A percentile compares a stretch with the other conserved stretches of the same genome.
phyloP scores from a whole-genome alignment of 1,284 basidiomycete genomes.

The Ceratobasidium sp. region DNA sequence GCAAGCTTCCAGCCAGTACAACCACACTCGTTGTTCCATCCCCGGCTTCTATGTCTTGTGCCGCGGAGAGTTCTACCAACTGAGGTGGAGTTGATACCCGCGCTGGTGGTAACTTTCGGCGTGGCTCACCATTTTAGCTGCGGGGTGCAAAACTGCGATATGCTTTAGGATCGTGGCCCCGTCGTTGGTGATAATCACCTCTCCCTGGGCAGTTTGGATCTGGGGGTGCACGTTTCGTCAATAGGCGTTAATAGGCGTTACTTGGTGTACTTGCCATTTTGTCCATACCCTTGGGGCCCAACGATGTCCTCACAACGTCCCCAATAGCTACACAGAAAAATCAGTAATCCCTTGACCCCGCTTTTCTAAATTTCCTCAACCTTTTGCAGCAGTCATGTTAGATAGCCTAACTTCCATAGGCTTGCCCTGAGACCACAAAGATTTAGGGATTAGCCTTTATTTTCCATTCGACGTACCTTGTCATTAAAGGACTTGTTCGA shows the following conservation, averaged over 20 bases:
- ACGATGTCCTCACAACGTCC: slow-evolving; percentile 94
- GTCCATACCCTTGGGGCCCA: slow-evolving; percentile 99
- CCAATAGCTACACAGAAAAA: slow-evolving; percentile 78
- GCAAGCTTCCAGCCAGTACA: slow-evolving; percentile 90
- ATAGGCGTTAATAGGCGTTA: neutral
- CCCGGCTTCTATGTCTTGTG: slow-evolving; percentile 98
- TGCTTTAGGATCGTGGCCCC: slow-evolving; percentile 98
- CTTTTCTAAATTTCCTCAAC: slow-evolving; percentile 55
- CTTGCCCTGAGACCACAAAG: slow-evolving; percentile 68
- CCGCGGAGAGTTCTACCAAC: slow-evolving; percentile 96
- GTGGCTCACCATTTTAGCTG: slow-evolving; percentile 87
- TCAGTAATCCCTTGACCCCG: neutral
- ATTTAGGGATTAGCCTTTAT: slow-evolving; percentile 42
- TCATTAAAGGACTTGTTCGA: slow-evolving; percentile 81
- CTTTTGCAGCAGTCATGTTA: slow-evolving; percentile 96
- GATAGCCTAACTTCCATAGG: slow-evolving; percentile 93
- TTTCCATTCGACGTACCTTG: slow-evolving; percentile 60
- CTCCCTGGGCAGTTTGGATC: slow-evolving; percentile 97
- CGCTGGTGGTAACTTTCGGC: slow-evolving; percentile 1
- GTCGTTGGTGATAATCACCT: slow-evolving; percentile 98
- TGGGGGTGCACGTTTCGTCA: slow-evolving; percentile 52
- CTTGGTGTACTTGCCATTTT: slow-evolving; percentile 76
- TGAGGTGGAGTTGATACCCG: slow-evolving; percentile 51
- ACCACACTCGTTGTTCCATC: slow-evolving; percentile 99
- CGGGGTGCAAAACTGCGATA: slow-evolving; percentile 97